These are phyloP conservation scores for Phyllachora maydis DNA, from an alignment of 2,329 filamentous ascomycete species.

Conservation along the genomic window DNA sequence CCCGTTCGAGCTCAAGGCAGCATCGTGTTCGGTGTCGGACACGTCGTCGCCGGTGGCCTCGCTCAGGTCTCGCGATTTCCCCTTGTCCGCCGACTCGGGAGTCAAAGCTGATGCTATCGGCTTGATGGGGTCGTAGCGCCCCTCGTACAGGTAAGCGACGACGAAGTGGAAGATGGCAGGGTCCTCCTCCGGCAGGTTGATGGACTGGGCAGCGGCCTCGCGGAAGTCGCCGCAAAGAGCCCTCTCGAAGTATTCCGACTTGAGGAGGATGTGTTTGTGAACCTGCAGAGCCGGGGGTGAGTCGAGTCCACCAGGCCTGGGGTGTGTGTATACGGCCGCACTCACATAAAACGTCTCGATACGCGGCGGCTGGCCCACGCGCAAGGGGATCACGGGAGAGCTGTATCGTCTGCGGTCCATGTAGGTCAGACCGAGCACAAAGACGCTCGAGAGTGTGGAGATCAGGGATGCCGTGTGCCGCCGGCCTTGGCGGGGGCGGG, in stretches of 20 bases:
- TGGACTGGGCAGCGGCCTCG: constrained; percentile 21
- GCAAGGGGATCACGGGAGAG: constrained; percentile 20
- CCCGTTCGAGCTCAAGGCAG: too few relatives aligned
- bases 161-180: constrained; percentile 28
- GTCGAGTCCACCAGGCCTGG: too few relatives aligned
- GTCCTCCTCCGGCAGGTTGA: constrained; percentile 28
- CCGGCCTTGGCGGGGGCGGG: too few relatives aligned
- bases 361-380: constrained; percentile 18
- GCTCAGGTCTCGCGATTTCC: constrained; percentile 15
- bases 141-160: constrained; percentile 27
- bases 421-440: too few relatives aligned
- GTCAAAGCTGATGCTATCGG: constrained; percentile 18
- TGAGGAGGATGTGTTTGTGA: constrained; percentile 22
- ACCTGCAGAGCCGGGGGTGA: too few relatives aligned
- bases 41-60: constrained; percentile 9
- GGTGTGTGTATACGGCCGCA: background rate
- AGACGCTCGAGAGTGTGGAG: too few relatives aligned
- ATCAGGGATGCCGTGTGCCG: too few relatives aligned
- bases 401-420: constrained; percentile 25
- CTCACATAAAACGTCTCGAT: constrained; percentile 22
- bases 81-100: constrained; percentile 18
- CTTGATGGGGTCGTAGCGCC: constrained; percentile 21
- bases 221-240: constrained; percentile 24
- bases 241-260: constrained; percentile 24
- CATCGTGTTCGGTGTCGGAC: constrained; percentile 14